Evolutionary conservation across 345 rosid genomes (phyloP).

Genomic region (Passiflora organensis): DNA sequence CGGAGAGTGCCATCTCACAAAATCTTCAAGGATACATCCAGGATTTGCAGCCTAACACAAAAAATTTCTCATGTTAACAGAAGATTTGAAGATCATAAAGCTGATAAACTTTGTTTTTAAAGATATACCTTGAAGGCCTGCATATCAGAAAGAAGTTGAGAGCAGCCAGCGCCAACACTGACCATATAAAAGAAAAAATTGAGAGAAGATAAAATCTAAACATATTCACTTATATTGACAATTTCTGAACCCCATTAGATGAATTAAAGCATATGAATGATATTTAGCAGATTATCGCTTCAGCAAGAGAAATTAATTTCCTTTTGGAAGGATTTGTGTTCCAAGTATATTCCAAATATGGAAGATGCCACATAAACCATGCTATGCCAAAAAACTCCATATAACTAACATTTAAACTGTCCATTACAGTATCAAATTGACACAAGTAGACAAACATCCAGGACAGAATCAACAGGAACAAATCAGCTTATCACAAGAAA

Average conservation of each 20-base stretch:
- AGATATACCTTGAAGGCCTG: constrained; percentile 90
- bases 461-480: too few species aligned
- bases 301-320: too few species aligned
- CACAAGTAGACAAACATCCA: too few species aligned
- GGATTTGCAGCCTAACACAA: constrained; percentile 88
- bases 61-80: constrained; percentile 1
- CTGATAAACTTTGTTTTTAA: constrained; percentile 1
- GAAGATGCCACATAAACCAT: too few species aligned
- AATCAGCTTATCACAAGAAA: too few species aligned
- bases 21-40: constrained; percentile 94
- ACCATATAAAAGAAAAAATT: constrained; percentile 19
- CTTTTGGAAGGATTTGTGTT: too few species aligned
- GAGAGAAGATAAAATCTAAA: too few species aligned
- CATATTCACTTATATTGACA: background rate
- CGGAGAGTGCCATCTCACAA: constrained; percentile 99
- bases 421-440: background rate
- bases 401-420: background rate
- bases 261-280: background rate
- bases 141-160: constrained; percentile 98
- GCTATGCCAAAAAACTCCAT: too few species aligned
- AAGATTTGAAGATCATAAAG: background rate
- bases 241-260: constrained; percentile 1
- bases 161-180: constrained; percentile 99
- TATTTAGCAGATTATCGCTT: too few species aligned
- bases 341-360: too few species aligned